Base-by-base conservation (phyloP, 176 grass and related monocot genomes). In the Avena insularis region DNA sequence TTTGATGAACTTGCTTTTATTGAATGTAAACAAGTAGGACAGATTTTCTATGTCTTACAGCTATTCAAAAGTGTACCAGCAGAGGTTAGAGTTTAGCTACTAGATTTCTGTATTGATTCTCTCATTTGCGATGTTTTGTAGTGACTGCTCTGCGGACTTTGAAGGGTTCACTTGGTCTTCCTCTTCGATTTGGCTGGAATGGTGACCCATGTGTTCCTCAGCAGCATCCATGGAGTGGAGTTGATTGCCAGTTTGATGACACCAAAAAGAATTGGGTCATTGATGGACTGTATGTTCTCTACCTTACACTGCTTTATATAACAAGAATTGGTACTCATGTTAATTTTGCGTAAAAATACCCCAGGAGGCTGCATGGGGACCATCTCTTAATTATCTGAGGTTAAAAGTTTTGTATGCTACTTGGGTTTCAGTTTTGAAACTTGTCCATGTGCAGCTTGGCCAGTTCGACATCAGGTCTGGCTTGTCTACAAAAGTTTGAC, bases 131-230 rank as follows among this genome's bases (percentile, higher is more conserved):
- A 50, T 86, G 15, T 50, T 82, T 45, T 91, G 63, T 69, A 99
- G 97, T 99, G 76, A 84, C 36, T 61, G 91, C 83, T 83, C 80
- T 96, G 78, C 89, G 81, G 46, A 87, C 29, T 53, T 45, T 99
- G 84, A 99, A 96, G 83, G 72, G 83, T 79, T 91, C 89, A 58
- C 82, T 99, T 90, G 94, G 87, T 68, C 89, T 96, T 75, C 97
- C 97, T 79, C 90, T 88, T 85, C 94, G 97, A 79, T 94, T 99
- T 61, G 94, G 97, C 75, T 99, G 97, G 97, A 99, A 99, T 33
- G 97, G 97, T 35, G 94, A 99, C 36, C 94, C 97, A 47, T 99
- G 97, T 71, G 89, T 99, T 87, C 94, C 97, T 56, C 97, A 96
- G 70, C 94, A 96, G 53, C 97, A 99, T 91, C 97, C 94, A 48